A percentile compares a stretch with the other conserved stretches of the same genome.
Evolutionary conservation across 306 rosid genomes (phyloP).

Genomic region (Castanopsis chinensis): DNA sequence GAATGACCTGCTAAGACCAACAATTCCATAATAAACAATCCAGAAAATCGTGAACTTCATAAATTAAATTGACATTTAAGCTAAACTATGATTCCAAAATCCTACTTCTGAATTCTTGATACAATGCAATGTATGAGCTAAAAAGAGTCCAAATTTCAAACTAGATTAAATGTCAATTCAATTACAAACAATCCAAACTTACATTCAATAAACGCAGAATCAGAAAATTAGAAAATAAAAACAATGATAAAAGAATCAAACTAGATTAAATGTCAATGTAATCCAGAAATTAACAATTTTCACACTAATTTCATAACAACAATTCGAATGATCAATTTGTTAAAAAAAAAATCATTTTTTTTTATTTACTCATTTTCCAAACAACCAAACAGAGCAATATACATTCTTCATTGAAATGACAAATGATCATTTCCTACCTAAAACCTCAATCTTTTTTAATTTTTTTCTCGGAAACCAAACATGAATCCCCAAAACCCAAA

Average conservation of each 20-base stretch:
- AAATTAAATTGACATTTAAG: too few relatives aligned
- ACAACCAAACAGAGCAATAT: not conserved
- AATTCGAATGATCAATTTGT: not conserved
- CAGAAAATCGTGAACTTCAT: too few relatives aligned
- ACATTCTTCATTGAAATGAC: not conserved
- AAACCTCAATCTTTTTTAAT: not conserved
- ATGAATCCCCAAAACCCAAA: not conserved
- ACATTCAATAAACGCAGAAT: too few relatives aligned
- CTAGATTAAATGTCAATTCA: too few relatives aligned
- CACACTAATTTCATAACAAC: not conserved
- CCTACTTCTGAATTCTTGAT: too few relatives aligned
- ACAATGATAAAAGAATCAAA: not conserved
- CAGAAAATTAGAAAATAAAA: too few relatives aligned
- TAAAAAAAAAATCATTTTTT: not conserved
- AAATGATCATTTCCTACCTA: too few relatives aligned
- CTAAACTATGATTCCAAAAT: too few relatives aligned
- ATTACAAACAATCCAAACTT: too few relatives aligned
- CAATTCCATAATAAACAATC: not conserved
- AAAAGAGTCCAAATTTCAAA: too few relatives aligned
- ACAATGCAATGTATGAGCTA: too few relatives aligned
- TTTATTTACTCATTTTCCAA: too few relatives aligned
- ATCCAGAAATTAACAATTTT: not conserved
- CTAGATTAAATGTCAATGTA: not conserved
- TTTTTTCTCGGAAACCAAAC: not conserved
- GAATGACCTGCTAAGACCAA: constrained; percentile 25